phyloP scores from a whole-genome alignment of 208 protist genomes.

The Phytomonas francai region DNA sequence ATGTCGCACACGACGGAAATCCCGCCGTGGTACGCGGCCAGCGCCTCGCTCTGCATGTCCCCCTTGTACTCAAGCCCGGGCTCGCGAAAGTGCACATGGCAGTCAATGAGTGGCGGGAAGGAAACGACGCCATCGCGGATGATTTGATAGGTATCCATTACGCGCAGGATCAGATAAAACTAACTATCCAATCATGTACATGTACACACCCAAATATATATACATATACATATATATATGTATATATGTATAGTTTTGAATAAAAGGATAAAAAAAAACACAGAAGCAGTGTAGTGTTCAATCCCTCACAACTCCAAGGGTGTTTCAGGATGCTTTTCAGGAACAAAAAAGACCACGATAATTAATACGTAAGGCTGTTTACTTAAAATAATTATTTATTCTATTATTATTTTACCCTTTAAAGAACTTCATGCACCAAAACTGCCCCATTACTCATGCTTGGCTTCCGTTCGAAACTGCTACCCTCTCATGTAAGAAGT shows the following conservation, averaged over 20 bases:
- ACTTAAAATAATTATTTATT: no score
- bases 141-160: neutral
- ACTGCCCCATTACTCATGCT: no score
- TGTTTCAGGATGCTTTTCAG: no score
- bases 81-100: constrained; percentile 92
- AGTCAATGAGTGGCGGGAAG: constrained; percentile 87
- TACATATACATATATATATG: constrained; percentile 6
- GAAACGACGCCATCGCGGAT: constrained; percentile 18
- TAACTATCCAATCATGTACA: constrained; percentile 1
- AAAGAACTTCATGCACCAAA: no score
- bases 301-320: no score
- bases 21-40: constrained; percentile 87
- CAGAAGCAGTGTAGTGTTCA: neutral
- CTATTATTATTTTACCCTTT: no score
- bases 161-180: neutral
- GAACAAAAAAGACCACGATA: no score
- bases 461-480: no score
- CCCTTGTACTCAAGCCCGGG: constrained; percentile 91
- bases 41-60: constrained; percentile 85
- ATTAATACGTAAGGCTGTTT: no score
- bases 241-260: constrained; percentile 8
- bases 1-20: constrained; percentile 79
- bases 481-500: no score
- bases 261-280: constrained; percentile 15
- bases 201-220: neutral